A percentile compares a stretch with the other conserved stretches of the same genome.
Evolutionary conservation across 129 eudicot species (phyloP).

Genomic region (Glebionis coronaria): DNA sequence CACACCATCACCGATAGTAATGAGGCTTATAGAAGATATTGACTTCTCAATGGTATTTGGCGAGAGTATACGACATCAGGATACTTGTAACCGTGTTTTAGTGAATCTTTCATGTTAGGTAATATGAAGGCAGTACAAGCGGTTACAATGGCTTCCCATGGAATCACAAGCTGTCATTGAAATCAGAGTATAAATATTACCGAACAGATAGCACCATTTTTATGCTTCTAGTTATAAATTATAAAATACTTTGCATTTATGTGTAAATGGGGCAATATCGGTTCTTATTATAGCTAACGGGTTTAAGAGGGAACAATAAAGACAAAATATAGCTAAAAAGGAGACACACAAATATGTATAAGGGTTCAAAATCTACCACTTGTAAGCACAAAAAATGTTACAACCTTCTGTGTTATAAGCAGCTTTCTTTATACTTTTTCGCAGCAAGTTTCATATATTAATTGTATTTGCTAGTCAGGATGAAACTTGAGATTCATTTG

Average conservation of each 20-base stretch:
- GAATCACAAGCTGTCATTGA: slow-evolving; percentile 76
- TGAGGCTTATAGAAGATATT: slow-evolving; percentile 75
- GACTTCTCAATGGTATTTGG: slow-evolving; percentile 64
- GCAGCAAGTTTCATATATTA: no score
- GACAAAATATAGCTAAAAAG: not conserved
- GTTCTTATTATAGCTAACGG: not conserved
- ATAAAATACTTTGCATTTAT: not conserved
- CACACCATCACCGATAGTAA: slow-evolving; percentile 75
- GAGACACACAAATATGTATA: not conserved
- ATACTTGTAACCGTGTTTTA: slow-evolving; percentile 15
- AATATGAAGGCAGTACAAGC: slow-evolving; percentile 48
- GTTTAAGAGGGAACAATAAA: not conserved
- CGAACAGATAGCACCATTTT: slow-evolving; percentile 4
- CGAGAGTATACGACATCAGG: not conserved
- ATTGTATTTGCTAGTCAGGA: no score
- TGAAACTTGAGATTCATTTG: no score
- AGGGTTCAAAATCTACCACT: not conserved
- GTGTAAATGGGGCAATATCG: not conserved
- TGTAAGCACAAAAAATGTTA: not conserved
- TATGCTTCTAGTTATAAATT: not conserved
- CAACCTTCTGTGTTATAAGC: not conserved
- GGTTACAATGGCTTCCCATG: slow-evolving; percentile 89
- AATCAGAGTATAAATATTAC: slow-evolving; percentile 18
- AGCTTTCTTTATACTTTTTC: no score
- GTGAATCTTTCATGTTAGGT: slow-evolving; percentile 21